Conservation (phyloP, 192 early-diverging fungal species). For the Coemansia sp. region DNA sequence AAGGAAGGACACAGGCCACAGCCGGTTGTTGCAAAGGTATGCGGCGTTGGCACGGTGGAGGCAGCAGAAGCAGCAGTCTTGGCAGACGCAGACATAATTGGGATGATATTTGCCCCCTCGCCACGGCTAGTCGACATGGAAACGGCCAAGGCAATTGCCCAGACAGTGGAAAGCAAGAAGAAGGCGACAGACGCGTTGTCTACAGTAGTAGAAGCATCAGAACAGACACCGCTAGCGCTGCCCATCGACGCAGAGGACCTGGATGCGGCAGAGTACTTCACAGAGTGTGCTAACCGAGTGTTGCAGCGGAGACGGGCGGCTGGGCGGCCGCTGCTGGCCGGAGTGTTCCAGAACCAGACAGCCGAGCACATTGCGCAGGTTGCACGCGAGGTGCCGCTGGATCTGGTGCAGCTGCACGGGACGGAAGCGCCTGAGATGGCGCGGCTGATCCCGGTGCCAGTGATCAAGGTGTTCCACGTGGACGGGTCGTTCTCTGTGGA, state of each 20-base stretch:
- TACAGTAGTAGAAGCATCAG: neutral
- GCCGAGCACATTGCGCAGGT: constrained; percentile 73
- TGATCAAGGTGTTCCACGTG: constrained; percentile 90
- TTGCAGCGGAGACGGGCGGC: constrained; percentile 23
- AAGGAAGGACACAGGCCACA: neutral
- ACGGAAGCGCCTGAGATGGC: constrained; percentile 67
- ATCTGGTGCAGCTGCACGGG: constrained; percentile 95
- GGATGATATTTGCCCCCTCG: constrained; percentile 91
- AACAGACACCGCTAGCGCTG: neutral
- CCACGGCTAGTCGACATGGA: constrained; percentile 73
- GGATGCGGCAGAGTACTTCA: constrained; percentile 14
- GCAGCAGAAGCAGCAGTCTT: constrained; percentile 77
- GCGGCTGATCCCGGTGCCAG: constrained; percentile 71
- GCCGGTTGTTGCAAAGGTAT: constrained; percentile 76
- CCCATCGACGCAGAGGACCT: neutral
- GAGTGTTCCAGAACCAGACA: constrained; percentile 90
- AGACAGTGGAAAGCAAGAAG: constrained; percentile 49
- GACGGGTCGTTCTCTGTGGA: constrained; percentile 57
- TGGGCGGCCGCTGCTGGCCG: constrained; percentile 78
- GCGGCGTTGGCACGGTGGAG: constrained; percentile 81
- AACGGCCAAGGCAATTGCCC: constrained; percentile 71
- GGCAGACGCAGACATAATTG: constrained; percentile 87
- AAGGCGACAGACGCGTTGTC: constrained; percentile 4
- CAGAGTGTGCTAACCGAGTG: constrained; percentile 55
- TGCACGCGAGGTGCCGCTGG: constrained; percentile 67